Percentiles rank a stretch among this genome's conserved stretches.
Evolutionary conservation across 2,329 filamentous ascomycete species (phyloP).

Genomic region (Shiraia sp.): DNA sequence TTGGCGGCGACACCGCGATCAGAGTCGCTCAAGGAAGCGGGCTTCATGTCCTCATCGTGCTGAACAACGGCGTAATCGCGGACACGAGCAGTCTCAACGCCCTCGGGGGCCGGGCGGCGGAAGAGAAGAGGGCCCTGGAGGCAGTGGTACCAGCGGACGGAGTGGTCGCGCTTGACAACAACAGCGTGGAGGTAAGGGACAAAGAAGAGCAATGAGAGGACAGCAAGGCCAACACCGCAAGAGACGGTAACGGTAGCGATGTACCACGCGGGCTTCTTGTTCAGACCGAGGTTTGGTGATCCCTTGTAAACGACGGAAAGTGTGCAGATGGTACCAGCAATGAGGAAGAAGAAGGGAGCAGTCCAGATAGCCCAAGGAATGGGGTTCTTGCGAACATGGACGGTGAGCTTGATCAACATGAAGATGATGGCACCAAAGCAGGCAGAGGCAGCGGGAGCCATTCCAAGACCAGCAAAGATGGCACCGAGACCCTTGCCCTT

Average conservation of each 20-base stretch:
- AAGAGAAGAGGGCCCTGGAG: slow-evolving; percentile 62
- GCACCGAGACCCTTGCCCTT: slow-evolving; percentile 68
- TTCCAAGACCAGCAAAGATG: slow-evolving; percentile 66
- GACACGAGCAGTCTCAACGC: slow-evolving; percentile 60
- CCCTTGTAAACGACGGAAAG: slow-evolving; percentile 82
- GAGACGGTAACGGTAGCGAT: slow-evolving; percentile 68
- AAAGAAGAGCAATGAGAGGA: slow-evolving; percentile 70
- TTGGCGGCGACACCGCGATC: slow-evolving; percentile 29
- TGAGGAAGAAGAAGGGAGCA: slow-evolving; percentile 75
- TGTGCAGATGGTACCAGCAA: too few relatives aligned
- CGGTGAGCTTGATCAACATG: slow-evolving; percentile 71
- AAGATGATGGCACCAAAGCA: slow-evolving; percentile 71
- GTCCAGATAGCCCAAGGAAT: slow-evolving; percentile 73
- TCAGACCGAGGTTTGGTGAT: slow-evolving; percentile 67
- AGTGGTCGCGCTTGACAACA: slow-evolving; percentile 70
- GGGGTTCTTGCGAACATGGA: slow-evolving; percentile 73
- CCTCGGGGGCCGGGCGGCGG: slow-evolving; percentile 59
- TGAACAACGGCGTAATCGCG: slow-evolving; percentile 80
- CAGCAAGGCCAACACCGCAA: slow-evolving; percentile 61
- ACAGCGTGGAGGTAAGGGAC: slow-evolving; percentile 69
- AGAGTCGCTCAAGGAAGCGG: slow-evolving; percentile 32
- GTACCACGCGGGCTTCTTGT: too few relatives aligned
- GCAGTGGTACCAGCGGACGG: slow-evolving; percentile 66
- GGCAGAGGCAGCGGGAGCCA: slow-evolving; percentile 70
- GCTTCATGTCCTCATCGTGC: slow-evolving; percentile 54